phyloP scores from a whole-genome alignment of 163 green algal species.

The Trebouxia gelatinosa region DNA sequence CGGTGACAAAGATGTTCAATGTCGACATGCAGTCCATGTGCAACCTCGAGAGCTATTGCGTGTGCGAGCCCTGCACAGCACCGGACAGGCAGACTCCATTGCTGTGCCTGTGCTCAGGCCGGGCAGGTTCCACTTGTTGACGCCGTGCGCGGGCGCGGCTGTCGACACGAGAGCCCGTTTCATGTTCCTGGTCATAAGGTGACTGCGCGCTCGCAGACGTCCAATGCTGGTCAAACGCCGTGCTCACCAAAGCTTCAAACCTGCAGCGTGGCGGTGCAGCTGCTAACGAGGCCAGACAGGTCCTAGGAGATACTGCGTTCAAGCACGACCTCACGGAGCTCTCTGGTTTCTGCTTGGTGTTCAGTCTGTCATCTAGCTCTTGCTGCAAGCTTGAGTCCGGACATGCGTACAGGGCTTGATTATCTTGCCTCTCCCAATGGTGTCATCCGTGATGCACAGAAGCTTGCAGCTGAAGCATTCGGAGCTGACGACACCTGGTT shows the following conservation, averaged over 20 bases:
- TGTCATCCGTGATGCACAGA: slow-evolving; percentile 73
- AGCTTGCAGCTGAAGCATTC: slow-evolving; percentile 69
- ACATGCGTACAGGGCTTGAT: slow-evolving; percentile 76
- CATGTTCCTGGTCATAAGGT: slow-evolving; percentile 18
- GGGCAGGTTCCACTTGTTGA: too few species aligned
- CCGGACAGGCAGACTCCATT: too few species aligned
- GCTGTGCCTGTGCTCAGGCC: too few species aligned
- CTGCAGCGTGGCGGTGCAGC: neutral
- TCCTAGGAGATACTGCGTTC: slow-evolving; percentile 33
- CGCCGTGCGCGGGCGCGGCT: too few species aligned
- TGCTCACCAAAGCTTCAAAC: neutral
- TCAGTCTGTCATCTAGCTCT: neutral
- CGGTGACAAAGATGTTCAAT: too few species aligned
- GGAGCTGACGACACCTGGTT: slow-evolving; percentile 80
- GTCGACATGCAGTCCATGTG: too few species aligned
- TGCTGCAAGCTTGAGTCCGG: too few species aligned
- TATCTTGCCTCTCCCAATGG: slow-evolving; percentile 70
- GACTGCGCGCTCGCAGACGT: neutral
- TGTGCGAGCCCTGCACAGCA: too few species aligned
- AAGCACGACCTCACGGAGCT: slow-evolving; percentile 75
- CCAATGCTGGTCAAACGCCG: neutral
- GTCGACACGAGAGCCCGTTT: too few species aligned
- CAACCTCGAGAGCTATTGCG: too few species aligned
- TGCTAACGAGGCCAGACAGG: neutral
- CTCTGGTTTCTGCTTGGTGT: slow-evolving; percentile 39